A percentile compares a stretch with the other conserved stretches of the same genome.
Evolutionary conservation across 495 filamentous ascomycete species (phyloP).

Genomic region (Hypoxylon fragiforme): DNA sequence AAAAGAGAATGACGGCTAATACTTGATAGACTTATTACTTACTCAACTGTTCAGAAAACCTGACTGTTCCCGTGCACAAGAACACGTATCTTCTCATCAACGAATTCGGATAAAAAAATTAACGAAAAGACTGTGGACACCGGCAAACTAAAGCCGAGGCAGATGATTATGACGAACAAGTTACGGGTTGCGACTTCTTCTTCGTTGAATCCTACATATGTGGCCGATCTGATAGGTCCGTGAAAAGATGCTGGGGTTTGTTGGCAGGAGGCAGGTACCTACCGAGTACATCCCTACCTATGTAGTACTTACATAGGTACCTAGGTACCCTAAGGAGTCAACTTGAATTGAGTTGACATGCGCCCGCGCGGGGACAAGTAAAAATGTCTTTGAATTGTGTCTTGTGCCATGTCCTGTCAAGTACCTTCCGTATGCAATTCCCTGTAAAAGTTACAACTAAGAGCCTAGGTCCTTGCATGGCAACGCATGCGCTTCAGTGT

Average conservation of each 20-base stretch:
- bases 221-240: conserved; percentile 14
- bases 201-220: conserved; percentile 6
- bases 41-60: not conserved
- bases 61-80: not conserved
- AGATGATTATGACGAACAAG: conserved; percentile 11
- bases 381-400: conserved; percentile 4
- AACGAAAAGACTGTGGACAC: conserved; percentile 8
- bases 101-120: too few species aligned
- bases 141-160: not conserved
- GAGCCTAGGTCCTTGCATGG: not conserved
- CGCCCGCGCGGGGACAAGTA: conserved; percentile 1
- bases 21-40: too few species aligned
- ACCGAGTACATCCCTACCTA: too few species aligned
- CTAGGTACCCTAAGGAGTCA: too few species aligned
- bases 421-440: conserved; percentile 14
- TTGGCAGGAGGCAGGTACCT: too few species aligned
- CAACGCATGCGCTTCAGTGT: not conserved
- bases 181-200: conserved; percentile 3
- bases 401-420: not conserved
- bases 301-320: too few species aligned
- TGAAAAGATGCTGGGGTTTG: conserved; percentile 13
- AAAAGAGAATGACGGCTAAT: too few species aligned
- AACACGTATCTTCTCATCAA: too few species aligned
- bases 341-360: conserved; percentile 14
- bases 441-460: conserved; percentile 6